Percentiles rank a stretch among this genome's conserved stretches.
Conservation (phyloP, 2,329 filamentous ascomycete genomes). For the Neoascochyta sp. region DNA sequence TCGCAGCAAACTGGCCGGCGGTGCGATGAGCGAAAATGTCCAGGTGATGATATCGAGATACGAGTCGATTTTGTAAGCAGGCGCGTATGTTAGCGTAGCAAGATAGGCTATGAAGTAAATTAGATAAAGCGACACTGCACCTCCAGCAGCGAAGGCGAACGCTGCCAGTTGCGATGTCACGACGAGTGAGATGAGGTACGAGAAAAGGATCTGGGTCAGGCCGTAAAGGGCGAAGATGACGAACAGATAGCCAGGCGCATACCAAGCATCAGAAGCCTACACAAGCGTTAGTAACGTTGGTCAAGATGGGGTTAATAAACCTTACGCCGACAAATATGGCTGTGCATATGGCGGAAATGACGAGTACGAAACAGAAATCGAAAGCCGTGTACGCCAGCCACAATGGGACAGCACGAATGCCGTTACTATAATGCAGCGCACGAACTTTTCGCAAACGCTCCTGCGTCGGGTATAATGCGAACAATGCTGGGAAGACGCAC, state of each 20-base stretch:
- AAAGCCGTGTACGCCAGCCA: constrained; percentile 82
- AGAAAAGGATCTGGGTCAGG: constrained; percentile 68
- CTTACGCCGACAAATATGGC: constrained; percentile 61
- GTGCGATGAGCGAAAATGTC: constrained; percentile 68
- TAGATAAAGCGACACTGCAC: constrained; percentile 58
- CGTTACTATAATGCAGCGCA: constrained; percentile 86
- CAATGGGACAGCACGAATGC: constrained; percentile 73
- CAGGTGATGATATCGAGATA: constrained; percentile 70
- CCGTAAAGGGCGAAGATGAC: constrained; percentile 78
- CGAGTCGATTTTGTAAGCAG: constrained; percentile 64
- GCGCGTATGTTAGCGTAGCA: constrained; percentile 69
- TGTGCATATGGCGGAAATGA: constrained; percentile 62
- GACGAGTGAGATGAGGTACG: constrained; percentile 79
- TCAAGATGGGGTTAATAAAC: background rate
- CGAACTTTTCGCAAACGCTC: constrained; percentile 77
- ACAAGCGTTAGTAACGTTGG: constrained; percentile 8
- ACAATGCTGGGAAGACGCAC: constrained; percentile 77
- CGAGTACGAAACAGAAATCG: constrained; percentile 71
- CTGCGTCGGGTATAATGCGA: constrained; percentile 81
- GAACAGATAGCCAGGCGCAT: constrained; percentile 76
- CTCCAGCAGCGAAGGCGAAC: constrained; percentile 77
- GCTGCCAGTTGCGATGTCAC: constrained; percentile 74
- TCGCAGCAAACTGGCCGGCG: constrained; percentile 70
- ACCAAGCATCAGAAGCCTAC: constrained; percentile 62
- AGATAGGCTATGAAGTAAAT: constrained; percentile 48